Evolutionary conservation across 768 basidiomycete genomes (phyloP), one percentile per base, ranked within the genome.

Genomic region (Leucocoprinus birnbaumii): DNA sequence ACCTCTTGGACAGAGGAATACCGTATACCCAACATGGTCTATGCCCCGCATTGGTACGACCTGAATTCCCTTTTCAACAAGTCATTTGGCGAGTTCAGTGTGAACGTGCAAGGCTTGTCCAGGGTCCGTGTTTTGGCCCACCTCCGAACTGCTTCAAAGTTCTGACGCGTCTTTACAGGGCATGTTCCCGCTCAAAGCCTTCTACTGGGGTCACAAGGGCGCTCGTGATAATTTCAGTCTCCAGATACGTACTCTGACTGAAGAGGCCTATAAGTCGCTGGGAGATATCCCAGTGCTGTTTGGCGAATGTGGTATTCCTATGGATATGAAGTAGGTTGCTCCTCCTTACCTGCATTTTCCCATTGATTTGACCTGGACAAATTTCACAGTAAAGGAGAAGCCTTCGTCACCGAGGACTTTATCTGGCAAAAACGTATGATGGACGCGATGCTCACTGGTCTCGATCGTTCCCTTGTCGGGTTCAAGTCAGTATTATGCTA

Each of bases 251-350:
- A 95, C 86, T 58, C 80, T 98, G 46, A 82, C 92, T 4, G 77
- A 89, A 51, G 75, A 80, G 18, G 87, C 81, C 0, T 84, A 90
- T 61, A 68, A 78, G 27, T 74, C 82, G 3, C 76, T 97, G 0
- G 93, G 91, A 22, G 91, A 94, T 63, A 80, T 71, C 16, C 96
- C 96, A 10, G 82, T 93, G 38, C 69, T 98, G 11, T 80, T 99
- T 56, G 95, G 95, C 18, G 96, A 99, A 68, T 91, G 89, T 59
- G 96, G 96, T 26, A 78, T 98, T 19, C 96, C 96, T 1, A 96
- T 98, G 87, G 97, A 99, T 62, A 84, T 97, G 80, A 98, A 99
- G 94, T 94, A 62, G 19, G 34, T 24, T 7, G 37, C 7, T n/a
- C n/a, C 16, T 48, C 11, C 35, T 14, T 3, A n/a, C 26, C 42